Evolutionary conservation across 179 eudicot genomes (phyloP).

Genomic region (Camellia oleifera): DNA sequence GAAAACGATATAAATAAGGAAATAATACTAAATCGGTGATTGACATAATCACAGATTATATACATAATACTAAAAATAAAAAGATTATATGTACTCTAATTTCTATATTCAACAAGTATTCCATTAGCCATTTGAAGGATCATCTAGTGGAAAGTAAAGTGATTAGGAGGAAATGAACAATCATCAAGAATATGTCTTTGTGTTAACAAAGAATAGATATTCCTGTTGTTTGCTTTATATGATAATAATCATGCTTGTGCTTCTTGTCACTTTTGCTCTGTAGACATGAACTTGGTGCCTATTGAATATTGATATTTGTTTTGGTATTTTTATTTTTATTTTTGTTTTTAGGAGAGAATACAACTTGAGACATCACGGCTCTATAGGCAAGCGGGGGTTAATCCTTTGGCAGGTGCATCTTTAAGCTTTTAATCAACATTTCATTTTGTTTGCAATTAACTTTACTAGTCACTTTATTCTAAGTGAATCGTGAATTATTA

Average conservation of each 20-base stretch:
- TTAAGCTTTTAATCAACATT: slow-evolving; percentile 10
- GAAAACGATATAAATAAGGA: too few species aligned
- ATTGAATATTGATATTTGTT: slow-evolving; percentile 1
- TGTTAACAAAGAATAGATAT: neutral
- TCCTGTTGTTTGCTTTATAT: slow-evolving; percentile 1
- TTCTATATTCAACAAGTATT: neutral
- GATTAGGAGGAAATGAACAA: slow-evolving; percentile 4
- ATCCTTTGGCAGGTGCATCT: slow-evolving; percentile 89
- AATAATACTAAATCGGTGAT: too few species aligned
- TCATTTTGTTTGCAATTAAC: slow-evolving; percentile 7
- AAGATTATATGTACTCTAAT: too few species aligned
- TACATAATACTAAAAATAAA: too few species aligned
- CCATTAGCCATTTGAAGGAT: neutral
- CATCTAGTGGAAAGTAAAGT: slow-evolving; percentile 7
- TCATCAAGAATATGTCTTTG: neutral
- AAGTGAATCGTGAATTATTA: neutral
- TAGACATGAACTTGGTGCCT: slow-evolving; percentile 10
- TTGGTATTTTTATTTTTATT: slow-evolving; percentile 8
- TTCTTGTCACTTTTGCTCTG: neutral
- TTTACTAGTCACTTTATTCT: neutral
- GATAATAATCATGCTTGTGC: neutral
- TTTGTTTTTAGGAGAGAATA: slow-evolving; percentile 71
- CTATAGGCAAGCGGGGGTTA: slow-evolving; percentile 91
- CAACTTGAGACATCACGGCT: slow-evolving; percentile 97
- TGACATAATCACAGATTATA: too few species aligned